These are phyloP conservation scores for Nigrospora oryzae DNA, from an alignment of 2,329 filamentous ascomycete genomes.

Conservation along the genomic window DNA sequence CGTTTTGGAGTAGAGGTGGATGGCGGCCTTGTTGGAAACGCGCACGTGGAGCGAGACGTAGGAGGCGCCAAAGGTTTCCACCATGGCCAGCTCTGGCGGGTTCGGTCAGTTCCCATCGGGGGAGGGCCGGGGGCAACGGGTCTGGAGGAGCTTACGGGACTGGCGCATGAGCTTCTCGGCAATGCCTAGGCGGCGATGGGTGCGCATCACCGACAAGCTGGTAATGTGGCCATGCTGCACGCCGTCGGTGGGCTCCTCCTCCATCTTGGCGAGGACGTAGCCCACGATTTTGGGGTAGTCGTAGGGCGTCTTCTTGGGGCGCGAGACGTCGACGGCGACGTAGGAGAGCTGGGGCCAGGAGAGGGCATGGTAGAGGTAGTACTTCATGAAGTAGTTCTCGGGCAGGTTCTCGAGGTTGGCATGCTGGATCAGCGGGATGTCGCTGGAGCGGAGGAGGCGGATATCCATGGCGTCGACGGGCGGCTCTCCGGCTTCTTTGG, in stretches of 20 bases:
- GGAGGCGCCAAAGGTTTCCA: constrained; percentile 81
- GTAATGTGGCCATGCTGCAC: constrained; percentile 95
- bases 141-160: constrained; percentile 57
- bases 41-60: constrained; percentile 97
- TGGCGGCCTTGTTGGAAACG: constrained; percentile 82
- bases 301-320: constrained; percentile 68
- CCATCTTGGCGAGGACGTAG: constrained; percentile 99
- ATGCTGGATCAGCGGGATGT: constrained; percentile 90
- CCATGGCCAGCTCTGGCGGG: constrained; percentile 78
- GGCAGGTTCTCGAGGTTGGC: constrained; percentile 98
- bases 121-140: not conserved
- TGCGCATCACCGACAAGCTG: constrained; percentile 90
- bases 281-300: constrained; percentile 96
- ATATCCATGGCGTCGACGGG: constrained; percentile 65
- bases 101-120: not conserved
- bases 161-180: constrained; percentile 98
- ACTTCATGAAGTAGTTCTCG: constrained; percentile 99
- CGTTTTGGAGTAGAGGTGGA: constrained; percentile 87
- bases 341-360: constrained; percentile 97
- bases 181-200: constrained; percentile 81
- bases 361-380: constrained; percentile 98
- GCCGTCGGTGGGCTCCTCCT: constrained; percentile 89
- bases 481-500: not conserved
- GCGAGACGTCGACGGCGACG: constrained; percentile 86
- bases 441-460: constrained; percentile 71